These are phyloP conservation scores for Nicotiana otophora DNA, from an alignment of 257 asterid species.

Conservation along the genomic window DNA sequence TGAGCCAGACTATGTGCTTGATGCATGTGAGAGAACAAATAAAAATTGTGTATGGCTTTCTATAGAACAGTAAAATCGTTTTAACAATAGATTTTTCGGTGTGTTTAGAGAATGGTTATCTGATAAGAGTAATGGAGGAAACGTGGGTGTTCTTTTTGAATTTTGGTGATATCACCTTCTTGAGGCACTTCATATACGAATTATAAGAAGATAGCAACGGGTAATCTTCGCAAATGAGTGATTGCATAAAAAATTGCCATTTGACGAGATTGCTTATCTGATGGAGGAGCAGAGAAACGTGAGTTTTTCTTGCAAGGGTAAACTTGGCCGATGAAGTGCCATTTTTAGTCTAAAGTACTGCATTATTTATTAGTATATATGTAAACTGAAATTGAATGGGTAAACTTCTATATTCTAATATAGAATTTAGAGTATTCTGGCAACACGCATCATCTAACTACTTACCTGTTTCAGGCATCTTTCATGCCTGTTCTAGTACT, in stretches of 20 bases:
- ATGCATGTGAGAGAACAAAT: not conserved
- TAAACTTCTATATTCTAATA: not conserved
- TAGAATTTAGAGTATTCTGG: not conserved
- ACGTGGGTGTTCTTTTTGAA: not conserved
- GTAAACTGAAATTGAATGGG: not conserved
- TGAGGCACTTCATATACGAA: not conserved
- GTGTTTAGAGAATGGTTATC: not conserved
- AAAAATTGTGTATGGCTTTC: not conserved
- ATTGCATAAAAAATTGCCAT: not conserved
- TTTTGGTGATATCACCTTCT: not conserved
- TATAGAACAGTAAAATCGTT: not conserved
- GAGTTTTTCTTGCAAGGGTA: not conserved
- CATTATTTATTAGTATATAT: not conserved
- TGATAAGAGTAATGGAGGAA: not conserved
- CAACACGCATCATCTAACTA: not conserved
- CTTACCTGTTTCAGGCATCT: slow-evolving; percentile 54
- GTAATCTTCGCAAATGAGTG: not conserved
- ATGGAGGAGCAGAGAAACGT: not conserved
- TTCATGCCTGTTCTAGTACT: slow-evolving; percentile 98
- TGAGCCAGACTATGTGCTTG: not conserved
- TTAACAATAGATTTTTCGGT: not conserved
- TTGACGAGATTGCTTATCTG: not conserved
- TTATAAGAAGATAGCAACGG: not conserved
- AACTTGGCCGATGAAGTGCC: not conserved
- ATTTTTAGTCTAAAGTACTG: not conserved